phyloP scores from a whole-genome alignment of 441 rosid species.

The Populus hybrid region DNA sequence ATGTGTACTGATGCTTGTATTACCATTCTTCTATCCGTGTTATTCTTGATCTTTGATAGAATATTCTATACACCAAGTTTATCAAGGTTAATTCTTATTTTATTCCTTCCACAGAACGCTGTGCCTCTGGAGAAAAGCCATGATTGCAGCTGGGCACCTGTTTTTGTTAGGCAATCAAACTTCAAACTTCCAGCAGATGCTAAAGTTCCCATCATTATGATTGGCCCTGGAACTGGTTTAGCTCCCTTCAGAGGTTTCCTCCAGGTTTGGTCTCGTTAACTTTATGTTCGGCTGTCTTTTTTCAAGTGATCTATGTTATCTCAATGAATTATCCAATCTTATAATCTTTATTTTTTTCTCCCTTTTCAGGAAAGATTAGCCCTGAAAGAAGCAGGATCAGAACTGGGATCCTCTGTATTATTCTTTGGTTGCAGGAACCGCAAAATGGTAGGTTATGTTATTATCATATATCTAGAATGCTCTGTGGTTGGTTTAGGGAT shows the following conservation, averaged over 20 bases:
- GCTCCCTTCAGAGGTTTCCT: conserved; percentile 99
- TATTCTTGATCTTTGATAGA: neutral
- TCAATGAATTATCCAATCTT: neutral
- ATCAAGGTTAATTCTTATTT: neutral
- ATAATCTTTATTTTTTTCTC: neutral
- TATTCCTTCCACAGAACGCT: conserved; percentile 46
- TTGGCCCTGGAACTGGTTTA: conserved; percentile 97
- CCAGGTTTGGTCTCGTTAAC: conserved; percentile 41
- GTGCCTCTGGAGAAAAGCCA: conserved; percentile 58
- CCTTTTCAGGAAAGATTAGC: conserved; percentile 79
- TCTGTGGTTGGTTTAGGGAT: neutral
- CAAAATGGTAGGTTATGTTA: conserved; percentile 45
- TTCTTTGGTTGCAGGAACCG: conserved; percentile 98
- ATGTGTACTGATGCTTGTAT: neutral
- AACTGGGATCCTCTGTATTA: conserved; percentile 74
- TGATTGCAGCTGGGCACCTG: conserved; percentile 78
- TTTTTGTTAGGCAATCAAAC: conserved; percentile 88
- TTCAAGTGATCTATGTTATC: neutral
- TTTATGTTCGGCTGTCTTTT: neutral
- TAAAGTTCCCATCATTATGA: conserved; percentile 85
- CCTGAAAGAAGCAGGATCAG: conserved; percentile 71
- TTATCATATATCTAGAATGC: conserved; percentile 9
- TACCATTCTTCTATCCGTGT: neutral
- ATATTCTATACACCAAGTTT: neutral
- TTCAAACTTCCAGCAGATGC: conserved; percentile 81